These are phyloP conservation scores for Tranzscheliella williamsii DNA, from an alignment of 1,284 basidiomycete species.

Conservation along the genomic window DNA sequence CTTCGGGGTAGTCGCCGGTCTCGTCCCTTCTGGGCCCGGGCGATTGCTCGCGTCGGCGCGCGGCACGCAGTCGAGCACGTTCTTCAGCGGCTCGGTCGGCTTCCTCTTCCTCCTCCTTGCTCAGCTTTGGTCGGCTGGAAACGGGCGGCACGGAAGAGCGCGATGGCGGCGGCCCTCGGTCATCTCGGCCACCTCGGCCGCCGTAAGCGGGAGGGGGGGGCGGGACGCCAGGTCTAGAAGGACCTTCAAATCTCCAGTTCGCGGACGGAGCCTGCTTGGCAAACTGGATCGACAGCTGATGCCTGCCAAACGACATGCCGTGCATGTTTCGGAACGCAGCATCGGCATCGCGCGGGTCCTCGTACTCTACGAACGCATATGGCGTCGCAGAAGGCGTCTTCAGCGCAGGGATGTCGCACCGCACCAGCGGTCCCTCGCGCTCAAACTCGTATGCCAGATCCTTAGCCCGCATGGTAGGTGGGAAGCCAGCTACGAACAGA, in stretches of 20 bases:
- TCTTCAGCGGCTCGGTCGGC: constrained; percentile 40
- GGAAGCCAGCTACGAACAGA: constrained; percentile 49
- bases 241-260: constrained; percentile 48
- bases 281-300: constrained; percentile 49
- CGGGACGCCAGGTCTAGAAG: constrained; percentile 28
- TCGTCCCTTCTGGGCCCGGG: constrained; percentile 25
- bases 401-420: constrained; percentile 54
- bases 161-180: background rate
- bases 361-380: constrained; percentile 56
- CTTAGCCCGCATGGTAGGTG: constrained; percentile 48
- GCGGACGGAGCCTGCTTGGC: constrained; percentile 52
- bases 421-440: constrained; percentile 48
- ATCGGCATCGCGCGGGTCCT: constrained; percentile 51
- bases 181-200: constrained; percentile 12
- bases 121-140: constrained; percentile 12
- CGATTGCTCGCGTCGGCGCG: constrained; percentile 27
- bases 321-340: constrained; percentile 52
- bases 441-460: constrained; percentile 56
- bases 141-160: background rate
- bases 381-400: constrained; percentile 39
- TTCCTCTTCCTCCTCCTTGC: constrained; percentile 33
- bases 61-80: constrained; percentile 32
- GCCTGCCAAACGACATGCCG: constrained; percentile 47
- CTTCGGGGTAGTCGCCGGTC: constrained; percentile 30
- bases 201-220: constrained; percentile 33